phyloP scores from a whole-genome alignment of 768 basidiomycete species.

The Baorangia bicolor region DNA sequence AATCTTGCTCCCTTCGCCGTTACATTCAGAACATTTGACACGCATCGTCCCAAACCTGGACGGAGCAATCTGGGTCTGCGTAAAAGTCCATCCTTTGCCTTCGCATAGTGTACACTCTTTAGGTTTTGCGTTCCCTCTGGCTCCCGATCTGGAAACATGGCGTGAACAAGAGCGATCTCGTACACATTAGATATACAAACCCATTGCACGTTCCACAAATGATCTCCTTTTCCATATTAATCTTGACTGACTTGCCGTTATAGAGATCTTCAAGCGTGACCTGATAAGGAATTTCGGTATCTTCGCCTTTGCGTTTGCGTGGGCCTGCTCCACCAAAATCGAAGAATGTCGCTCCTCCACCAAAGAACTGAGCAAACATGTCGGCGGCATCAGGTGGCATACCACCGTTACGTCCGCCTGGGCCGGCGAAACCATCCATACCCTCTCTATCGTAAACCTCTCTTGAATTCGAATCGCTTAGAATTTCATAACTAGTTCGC shows the following conservation, averaged over 20 bases:
- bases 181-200: constrained; percentile 36
- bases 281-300: constrained; percentile 75
- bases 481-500: constrained; percentile 69
- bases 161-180: constrained; percentile 1
- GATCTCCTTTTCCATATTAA: constrained; percentile 86
- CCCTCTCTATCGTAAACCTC: constrained; percentile 74
- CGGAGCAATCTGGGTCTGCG: constrained; percentile 53
- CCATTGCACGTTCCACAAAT: constrained; percentile 81
- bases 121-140: constrained; percentile 78
- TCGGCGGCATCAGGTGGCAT: constrained; percentile 56
- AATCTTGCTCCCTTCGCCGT: constrained; percentile 65
- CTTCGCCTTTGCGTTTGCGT: constrained; percentile 59
- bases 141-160: constrained; percentile 63
- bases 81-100: constrained; percentile 75
- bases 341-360: constrained; percentile 56
- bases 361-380: constrained; percentile 75
- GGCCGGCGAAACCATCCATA: constrained; percentile 61
- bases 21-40: constrained; percentile 65
- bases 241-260: constrained; percentile 84
- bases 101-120: constrained; percentile 79
- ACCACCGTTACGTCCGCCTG: constrained; percentile 43
- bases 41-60: constrained; percentile 51
- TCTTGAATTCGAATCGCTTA: constrained; percentile 67
- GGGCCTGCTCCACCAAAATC: constrained; percentile 57
- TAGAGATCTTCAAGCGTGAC: constrained; percentile 92